These are phyloP conservation scores for Echria macrotheca DNA, from an alignment of 495 filamentous ascomycete genomes.

Conservation along the genomic window DNA sequence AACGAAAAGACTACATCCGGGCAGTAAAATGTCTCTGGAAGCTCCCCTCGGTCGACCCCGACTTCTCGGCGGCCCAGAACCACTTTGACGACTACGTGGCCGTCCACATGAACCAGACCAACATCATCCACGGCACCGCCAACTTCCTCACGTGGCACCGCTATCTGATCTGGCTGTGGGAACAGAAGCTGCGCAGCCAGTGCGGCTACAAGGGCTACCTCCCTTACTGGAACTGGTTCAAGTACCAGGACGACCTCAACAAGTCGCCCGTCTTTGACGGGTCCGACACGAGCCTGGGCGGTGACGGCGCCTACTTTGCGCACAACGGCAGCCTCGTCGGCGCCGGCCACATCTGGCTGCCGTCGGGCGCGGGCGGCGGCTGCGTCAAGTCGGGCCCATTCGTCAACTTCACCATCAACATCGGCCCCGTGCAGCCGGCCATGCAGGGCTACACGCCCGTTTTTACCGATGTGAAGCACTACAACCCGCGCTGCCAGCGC, in stretches of 20 bases:
- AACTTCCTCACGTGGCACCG: slow-evolving; percentile 52
- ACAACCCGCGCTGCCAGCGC: slow-evolving; percentile 52
- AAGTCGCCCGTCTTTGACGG: slow-evolving; percentile 3
- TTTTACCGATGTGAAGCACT: slow-evolving; percentile 15
- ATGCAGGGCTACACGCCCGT: slow-evolving; percentile 16
- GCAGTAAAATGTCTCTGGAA: slow-evolving; percentile 58
- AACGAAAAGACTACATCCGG: slow-evolving; percentile 54
- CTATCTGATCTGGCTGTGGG: slow-evolving; percentile 57
- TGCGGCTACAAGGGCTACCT: slow-evolving; percentile 58
- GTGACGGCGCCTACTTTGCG: slow-evolving; percentile 4
- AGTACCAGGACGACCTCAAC: slow-evolving; percentile 4
- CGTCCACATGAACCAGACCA: slow-evolving; percentile 58
- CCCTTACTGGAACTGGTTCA: slow-evolving; percentile 14
- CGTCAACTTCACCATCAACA: slow-evolving; percentile 38
- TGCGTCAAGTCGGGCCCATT: slow-evolving; percentile 61
- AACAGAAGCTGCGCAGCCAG: slow-evolving; percentile 58
- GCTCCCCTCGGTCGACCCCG: slow-evolving; percentile 37
- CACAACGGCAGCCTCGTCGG: slow-evolving; percentile 8
- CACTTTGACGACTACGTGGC: slow-evolving; percentile 62
- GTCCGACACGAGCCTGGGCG: slow-evolving; percentile 1
- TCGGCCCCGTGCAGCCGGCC: slow-evolving; percentile 45
- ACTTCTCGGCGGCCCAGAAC: slow-evolving; percentile 16
- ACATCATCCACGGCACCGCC: slow-evolving; percentile 53
- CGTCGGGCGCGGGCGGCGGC: slow-evolving; percentile 56
- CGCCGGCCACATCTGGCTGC: slow-evolving; percentile 22